Evolutionary conservation across 2,329 filamentous ascomycete species (phyloP).

Genomic region (Colletotrichum lini): DNA sequence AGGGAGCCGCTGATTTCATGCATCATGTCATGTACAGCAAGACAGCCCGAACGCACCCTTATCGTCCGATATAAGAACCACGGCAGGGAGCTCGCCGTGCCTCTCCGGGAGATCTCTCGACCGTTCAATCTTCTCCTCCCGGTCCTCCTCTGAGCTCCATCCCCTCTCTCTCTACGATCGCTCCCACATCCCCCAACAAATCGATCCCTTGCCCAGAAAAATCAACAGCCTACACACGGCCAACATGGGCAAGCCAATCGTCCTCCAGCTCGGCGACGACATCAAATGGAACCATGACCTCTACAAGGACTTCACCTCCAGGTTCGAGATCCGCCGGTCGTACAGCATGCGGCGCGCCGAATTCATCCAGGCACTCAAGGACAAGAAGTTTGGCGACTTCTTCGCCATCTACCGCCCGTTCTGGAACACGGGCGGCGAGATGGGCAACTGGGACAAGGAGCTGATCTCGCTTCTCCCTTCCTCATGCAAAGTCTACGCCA

Average conservation of each 20-base stretch:
- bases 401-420: constrained; percentile 40
- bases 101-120: neutral
- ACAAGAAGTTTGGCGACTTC: constrained; percentile 39
- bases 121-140: neutral
- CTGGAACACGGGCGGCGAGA: constrained; percentile 41
- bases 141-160: neutral
- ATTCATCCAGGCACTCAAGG: constrained; percentile 38
- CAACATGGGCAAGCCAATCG: constrained; percentile 39
- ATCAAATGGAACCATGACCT: constrained; percentile 41
- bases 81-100: constrained; percentile 23
- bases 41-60: constrained; percentile 7
- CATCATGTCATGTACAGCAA: constrained; percentile 21
- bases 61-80: constrained; percentile 30
- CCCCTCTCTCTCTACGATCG: too few relatives aligned
- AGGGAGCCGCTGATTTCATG: constrained; percentile 4
- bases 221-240: neutral
- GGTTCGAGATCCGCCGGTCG: constrained; percentile 37
- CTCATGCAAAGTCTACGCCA: constrained; percentile 38
- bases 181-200: neutral
- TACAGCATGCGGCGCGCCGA: constrained; percentile 40
- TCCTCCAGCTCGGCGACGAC: constrained; percentile 40
- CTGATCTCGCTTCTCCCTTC: constrained; percentile 36
- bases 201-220: neutral
- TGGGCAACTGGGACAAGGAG: constrained; percentile 41
- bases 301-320: constrained; percentile 38